Evolutionary conservation across 306 rosid genomes (phyloP), one percentile per base, ranked within the genome.

Genomic region (Fagus sylvatica): DNA sequence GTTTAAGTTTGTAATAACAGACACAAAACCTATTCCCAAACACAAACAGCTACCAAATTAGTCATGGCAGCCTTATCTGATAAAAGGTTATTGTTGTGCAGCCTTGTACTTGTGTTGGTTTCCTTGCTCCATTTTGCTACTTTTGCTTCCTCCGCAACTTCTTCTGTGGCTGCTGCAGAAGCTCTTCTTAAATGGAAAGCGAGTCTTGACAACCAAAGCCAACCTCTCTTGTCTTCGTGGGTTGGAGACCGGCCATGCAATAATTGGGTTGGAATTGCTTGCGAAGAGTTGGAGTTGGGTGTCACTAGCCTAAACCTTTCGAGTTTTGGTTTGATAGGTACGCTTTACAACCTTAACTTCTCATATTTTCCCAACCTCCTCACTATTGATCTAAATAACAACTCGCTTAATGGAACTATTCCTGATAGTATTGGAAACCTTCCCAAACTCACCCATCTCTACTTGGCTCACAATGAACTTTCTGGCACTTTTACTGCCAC

Each of bases 271-370:
- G 41, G 41, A 39, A 39, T 39, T 39, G 4, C 41, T 39, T 2
- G 41, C 41, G 41, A 11, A 73, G 83, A 78, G 48, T 10, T 42
- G 83, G 83, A 33, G 53, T 79, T 37, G 6, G 53, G 62, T 66
- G 36, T 79, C 59, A 73, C 39, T 2, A 53, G 36, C 3, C 42
- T 80, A 17, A 80, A 80, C 39, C 54, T 80, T 71, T 55, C 79
- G 4, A 40, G 43, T 62, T 56, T 28, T 19, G 83, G 79, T 74
- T 74, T 80, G 36, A 67, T n/a, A 74, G 83, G 79, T 66, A 80
- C 79, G 11, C 79, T 80, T 46, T 16, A 36, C 16, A 17, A 11
- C 22, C 39, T 80, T 40, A 49, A 42, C 53, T 74, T 81, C 72
- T 69, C 76, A 5, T 53, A 76, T 17, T 69, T 74, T 9, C 73